Percentiles rank a stretch among this genome's conserved stretches.
Evolutionary conservation across 768 basidiomycete genomes (phyloP).

Genomic region (Boletus sp.): DNA sequence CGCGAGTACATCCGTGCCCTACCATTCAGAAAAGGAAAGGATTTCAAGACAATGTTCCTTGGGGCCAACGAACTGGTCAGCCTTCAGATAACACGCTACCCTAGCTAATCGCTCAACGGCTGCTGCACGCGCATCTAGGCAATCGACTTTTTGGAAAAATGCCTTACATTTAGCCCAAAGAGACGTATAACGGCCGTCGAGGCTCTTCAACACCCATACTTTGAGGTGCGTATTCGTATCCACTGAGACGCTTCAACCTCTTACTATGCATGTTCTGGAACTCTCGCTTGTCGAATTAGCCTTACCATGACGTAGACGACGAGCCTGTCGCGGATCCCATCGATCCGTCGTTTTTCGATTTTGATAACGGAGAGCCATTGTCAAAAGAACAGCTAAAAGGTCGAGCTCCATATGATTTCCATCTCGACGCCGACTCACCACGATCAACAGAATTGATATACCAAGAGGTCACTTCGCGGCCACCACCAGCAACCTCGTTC

Average conservation of each 20-base stretch:
- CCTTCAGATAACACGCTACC: not conserved
- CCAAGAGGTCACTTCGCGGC: conserved; percentile 42
- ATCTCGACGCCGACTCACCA: not conserved
- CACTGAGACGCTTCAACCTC: not conserved
- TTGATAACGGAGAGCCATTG: conserved; percentile 65
- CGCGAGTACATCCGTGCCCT: conserved; percentile 88
- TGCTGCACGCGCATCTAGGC: conserved; percentile 41
- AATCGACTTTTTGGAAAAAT: conserved; percentile 76
- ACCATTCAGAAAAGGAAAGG: conserved; percentile 80
- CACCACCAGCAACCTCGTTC: conserved; percentile 16
- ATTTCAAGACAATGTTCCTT: conserved; percentile 68
- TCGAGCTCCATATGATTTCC: conserved; percentile 15
- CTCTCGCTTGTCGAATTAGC: conserved; percentile 36
- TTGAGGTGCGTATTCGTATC: conserved; percentile 52
- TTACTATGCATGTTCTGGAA: not conserved
- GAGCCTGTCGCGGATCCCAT: conserved; percentile 80
- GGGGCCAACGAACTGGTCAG: conserved; percentile 67
- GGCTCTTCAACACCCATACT: conserved; percentile 86
- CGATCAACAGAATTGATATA: conserved; percentile 42
- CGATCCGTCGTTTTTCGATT: conserved; percentile 80
- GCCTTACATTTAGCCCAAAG: conserved; percentile 82
- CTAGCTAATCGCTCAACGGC: not conserved
- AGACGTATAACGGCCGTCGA: conserved; percentile 86
- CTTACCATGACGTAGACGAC: conserved; percentile 87
- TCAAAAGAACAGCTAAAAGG: conserved; percentile 72